Evolutionary conservation across 768 basidiomycete species (phyloP), one percentile per base, ranked within the genome.

Genomic region (Ramaria rubella): DNA sequence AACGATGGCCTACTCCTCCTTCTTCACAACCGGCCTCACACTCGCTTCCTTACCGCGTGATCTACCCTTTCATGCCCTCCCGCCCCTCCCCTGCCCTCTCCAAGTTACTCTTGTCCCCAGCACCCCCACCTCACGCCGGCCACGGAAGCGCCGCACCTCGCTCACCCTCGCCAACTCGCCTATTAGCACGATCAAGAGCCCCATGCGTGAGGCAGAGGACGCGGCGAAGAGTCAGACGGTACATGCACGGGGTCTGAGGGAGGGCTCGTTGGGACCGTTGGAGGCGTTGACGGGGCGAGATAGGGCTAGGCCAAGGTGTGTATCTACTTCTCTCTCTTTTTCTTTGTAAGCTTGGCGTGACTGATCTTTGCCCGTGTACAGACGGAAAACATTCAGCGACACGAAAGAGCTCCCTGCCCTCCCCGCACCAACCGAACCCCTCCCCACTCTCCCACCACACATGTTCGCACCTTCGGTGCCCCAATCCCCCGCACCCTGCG

Each of bases 121-220:
- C 29, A 51, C 49, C 2, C 49, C 48, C 9, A 17, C 48, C 2
- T 43, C 46, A 6, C 40, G 49, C 3, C 56, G 56, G 3, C 19
- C 49, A 5, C 80, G 86, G 46, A 78, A 76, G 51, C 79, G 86
- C 40, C 80, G 83, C 40, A 85, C 83, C 17, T 86, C 83, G 34
- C 67, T 87, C 29, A 85, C 80, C 4, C 59, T 81, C 21, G 75
- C 69, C 3, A 70, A 73, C 12, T 81, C 75, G 7, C 81, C 83
- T 1, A 78, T 85, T 68, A 73, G 74, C 40, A 65, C 73, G 33
- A 82, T 86, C 61, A 83, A 82, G 57, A 80, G 81, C 0, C 80
- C 83, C 1, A 62, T 73, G 14, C 75, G 81, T 33, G 77, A 69
- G 1, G 82, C 78, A 11, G 24, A 31, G 6, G 49, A 51, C 21